phyloP scores from a whole-genome alignment of 2,329 filamentous ascomycete genomes.

The Fonsecaea erecta region DNA sequence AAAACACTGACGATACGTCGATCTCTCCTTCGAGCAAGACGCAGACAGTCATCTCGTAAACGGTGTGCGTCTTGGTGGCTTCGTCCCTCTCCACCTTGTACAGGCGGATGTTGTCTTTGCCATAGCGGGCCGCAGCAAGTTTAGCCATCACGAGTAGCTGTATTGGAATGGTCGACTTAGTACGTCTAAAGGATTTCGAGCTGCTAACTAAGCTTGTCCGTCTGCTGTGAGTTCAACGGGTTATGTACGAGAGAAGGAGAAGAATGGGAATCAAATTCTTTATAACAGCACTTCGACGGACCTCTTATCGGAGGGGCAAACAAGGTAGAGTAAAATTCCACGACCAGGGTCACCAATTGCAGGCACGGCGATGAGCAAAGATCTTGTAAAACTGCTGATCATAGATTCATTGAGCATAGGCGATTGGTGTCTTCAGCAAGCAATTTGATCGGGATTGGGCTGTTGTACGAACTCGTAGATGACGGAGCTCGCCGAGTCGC shows the following conservation, averaged over 20 bases:
- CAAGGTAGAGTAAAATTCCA: conserved; percentile 16
- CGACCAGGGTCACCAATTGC: conserved; percentile 27
- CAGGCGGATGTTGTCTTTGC: conserved; percentile 94
- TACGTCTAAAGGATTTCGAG: background rate
- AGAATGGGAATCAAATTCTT: conserved; percentile 2
- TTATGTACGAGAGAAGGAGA: background rate
- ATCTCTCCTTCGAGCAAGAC: conserved; percentile 93
- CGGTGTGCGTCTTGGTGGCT: conserved; percentile 76
- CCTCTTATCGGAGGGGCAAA: conserved; percentile 30
- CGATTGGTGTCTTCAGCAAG: conserved; percentile 23
- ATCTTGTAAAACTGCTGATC: conserved; percentile 31
- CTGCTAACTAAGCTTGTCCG: background rate
- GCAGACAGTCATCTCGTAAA: conserved; percentile 94
- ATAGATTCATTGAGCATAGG: conserved; percentile 20
- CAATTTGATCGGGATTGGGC: background rate
- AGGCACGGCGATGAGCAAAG: conserved; percentile 14
- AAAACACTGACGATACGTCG: conserved; percentile 68
- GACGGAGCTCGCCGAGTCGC: conserved; percentile 33
- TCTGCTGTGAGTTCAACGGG: background rate
- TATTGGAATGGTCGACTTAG: background rate
- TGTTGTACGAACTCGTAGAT: conserved; percentile 23
- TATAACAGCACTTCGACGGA: conserved; percentile 7
- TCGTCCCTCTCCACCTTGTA: conserved; percentile 89
- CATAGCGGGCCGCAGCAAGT: conserved; percentile 54
- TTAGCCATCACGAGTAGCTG: conserved; percentile 40